phyloP scores from a whole-genome alignment of 805 yeast species.

The Suhomyces tanzawaensis region DNA sequence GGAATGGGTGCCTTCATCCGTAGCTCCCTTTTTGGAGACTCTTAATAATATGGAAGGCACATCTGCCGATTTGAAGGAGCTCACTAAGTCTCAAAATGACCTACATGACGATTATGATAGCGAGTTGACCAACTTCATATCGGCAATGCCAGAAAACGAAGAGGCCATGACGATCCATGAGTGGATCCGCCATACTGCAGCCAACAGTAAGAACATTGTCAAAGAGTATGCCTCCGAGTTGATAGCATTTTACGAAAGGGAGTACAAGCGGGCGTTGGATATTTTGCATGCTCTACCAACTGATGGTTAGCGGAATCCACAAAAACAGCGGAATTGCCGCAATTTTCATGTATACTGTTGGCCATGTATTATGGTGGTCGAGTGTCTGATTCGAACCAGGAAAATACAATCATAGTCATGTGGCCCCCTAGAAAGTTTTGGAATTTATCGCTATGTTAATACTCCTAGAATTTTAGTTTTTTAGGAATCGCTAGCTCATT shows the following conservation, averaged over 20 bases:
- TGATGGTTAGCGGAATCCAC: too few relatives aligned
- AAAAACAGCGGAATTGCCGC: too few relatives aligned
- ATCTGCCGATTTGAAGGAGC: slow-evolving; percentile 29
- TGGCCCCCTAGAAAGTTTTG: too few relatives aligned
- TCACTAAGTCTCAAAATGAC: slow-evolving; percentile 37
- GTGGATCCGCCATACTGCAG: slow-evolving; percentile 62
- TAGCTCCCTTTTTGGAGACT: slow-evolving; percentile 12
- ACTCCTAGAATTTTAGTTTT: too few relatives aligned
- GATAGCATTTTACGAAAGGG: slow-evolving; percentile 45
- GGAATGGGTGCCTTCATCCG: slow-evolving; percentile 13
- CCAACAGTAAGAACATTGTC: slow-evolving; percentile 50
- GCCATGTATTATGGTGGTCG: too few relatives aligned
- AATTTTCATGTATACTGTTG: too few relatives aligned
- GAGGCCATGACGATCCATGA: slow-evolving; percentile 65
- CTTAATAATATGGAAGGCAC: slow-evolving; percentile 33
- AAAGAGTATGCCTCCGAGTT: slow-evolving; percentile 46
- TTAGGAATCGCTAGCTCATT: too few relatives aligned
- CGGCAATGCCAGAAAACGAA: slow-evolving; percentile 68
- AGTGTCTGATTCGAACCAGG: too few relatives aligned
- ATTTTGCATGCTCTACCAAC: slow-evolving; percentile 36
- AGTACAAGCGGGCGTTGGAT: slow-evolving; percentile 50
- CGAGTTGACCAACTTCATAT: slow-evolving; percentile 57
- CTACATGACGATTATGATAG: slow-evolving; percentile 67
- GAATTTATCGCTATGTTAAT: too few relatives aligned
- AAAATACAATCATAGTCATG: too few relatives aligned